phyloP scores from a whole-genome alignment of 2,329 filamentous ascomycete species.

The Paecilomyces sp. region DNA sequence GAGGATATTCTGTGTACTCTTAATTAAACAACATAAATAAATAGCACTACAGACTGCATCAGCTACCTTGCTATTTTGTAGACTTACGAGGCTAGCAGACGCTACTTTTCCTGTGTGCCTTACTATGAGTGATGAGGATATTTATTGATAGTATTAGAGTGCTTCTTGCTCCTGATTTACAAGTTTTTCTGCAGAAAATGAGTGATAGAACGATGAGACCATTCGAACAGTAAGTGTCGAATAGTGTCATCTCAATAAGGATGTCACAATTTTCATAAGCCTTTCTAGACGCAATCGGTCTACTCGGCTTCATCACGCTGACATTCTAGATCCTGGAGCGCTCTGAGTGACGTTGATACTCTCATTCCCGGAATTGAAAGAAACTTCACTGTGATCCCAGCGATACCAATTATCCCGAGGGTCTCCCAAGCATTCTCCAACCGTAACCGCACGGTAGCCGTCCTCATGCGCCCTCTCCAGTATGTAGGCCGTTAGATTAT shows the following conservation, averaged over 20 bases:
- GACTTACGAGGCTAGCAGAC: too few species aligned
- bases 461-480: conserved; percentile 21
- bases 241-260: background rate
- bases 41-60: background rate
- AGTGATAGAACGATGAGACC: background rate
- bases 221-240: background rate
- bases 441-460: conserved; percentile 33
- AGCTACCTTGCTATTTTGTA: too few species aligned
- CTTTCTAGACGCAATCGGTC: background rate
- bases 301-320: background rate
- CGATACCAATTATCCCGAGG: conserved; percentile 35
- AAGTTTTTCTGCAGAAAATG: background rate
- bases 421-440: conserved; percentile 37
- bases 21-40: background rate
- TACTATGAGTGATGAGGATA: background rate
- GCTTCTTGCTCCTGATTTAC: background rate
- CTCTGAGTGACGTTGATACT: background rate
- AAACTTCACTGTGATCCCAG: conserved; percentile 21
- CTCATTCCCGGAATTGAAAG: background rate
- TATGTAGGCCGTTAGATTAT: conserved; percentile 37
- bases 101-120: too few species aligned
- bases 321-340: background rate
- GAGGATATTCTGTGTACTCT: background rate
- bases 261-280: background rate
- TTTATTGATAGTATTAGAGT: background rate